A percentile compares a stretch with the other conserved stretches of the same genome.
phyloP scores from a whole-genome alignment of 495 filamentous ascomycete genomes.

The Aspergillus biplanus region DNA sequence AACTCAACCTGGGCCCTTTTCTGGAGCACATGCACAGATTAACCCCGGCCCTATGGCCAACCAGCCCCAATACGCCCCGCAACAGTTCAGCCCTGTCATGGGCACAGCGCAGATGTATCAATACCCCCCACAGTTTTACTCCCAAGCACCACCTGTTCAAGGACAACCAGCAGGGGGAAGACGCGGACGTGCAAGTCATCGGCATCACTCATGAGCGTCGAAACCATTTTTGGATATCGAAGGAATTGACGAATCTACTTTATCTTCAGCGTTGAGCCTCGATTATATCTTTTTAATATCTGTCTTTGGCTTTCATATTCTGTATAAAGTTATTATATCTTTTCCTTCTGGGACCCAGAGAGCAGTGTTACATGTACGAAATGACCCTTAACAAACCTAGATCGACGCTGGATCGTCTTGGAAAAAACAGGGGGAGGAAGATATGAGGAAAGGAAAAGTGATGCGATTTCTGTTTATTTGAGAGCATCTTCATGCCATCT shows the following conservation, averaged over 20 bases:
- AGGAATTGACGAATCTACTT: conserved; percentile 18
- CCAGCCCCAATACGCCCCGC: conserved; percentile 47
- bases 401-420: conserved; percentile 55
- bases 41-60: conserved; percentile 46
- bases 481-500: conserved; percentile 22
- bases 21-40: conserved; percentile 40
- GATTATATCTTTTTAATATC: conserved; percentile 35
- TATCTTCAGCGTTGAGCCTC: conserved; percentile 37
- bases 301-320: conserved; percentile 38
- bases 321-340: conserved; percentile 48
- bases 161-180: conserved; percentile 51
- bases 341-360: conserved; percentile 28
- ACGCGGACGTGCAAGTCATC: conserved; percentile 52
- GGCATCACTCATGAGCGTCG: conserved; percentile 6
- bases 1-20: conserved; percentile 38
- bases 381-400: conserved; percentile 36
- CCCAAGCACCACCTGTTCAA: conserved; percentile 48
- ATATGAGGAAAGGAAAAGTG: conserved; percentile 31
- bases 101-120: conserved; percentile 55
- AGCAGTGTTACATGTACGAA: conserved; percentile 42
- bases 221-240: background rate
- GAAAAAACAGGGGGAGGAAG: conserved; percentile 32
- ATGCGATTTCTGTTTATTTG: conserved; percentile 20
- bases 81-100: conserved; percentile 53
- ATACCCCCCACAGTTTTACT: conserved; percentile 55